phyloP scores from a whole-genome alignment of 2,329 filamentous ascomycete species.

The Teratosphaeria zuluensis region DNA sequence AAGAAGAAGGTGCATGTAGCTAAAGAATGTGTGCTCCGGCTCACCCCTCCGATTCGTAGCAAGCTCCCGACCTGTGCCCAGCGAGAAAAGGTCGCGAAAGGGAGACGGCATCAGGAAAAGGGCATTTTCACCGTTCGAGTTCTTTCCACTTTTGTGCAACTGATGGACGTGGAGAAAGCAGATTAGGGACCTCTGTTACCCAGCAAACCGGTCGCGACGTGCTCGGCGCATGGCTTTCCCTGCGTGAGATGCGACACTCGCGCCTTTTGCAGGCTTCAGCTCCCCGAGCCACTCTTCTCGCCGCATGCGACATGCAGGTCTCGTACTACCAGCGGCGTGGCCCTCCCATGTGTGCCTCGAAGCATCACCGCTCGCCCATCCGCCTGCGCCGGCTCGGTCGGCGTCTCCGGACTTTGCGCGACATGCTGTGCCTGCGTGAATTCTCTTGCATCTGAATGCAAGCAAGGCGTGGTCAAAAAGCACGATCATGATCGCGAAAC shows the following conservation, averaged over 20 bases:
- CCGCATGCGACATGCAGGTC: constrained; percentile 8
- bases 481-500: constrained; percentile 3
- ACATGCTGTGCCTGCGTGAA: neutral
- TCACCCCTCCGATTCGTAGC: neutral
- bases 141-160: neutral
- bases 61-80: neutral
- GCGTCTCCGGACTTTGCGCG: neutral
- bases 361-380: neutral
- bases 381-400: neutral
- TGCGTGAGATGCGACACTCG: constrained; percentile 10
- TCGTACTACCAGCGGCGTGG: constrained; percentile 10
- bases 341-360: neutral
- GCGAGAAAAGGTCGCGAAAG: neutral
- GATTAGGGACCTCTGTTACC: neutral
- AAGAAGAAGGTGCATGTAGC: neutral
- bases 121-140: neutral
- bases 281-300: constrained; percentile 11
- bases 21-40: neutral
- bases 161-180: constrained; percentile 3
- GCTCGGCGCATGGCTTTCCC: constrained; percentile 7
- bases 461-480: neutral
- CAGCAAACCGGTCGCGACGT: constrained; percentile 10
- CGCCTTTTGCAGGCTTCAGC: constrained; percentile 1
- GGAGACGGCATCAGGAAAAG: constrained; percentile 7
- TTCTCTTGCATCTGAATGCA: neutral